phyloP scores from a whole-genome alignment of 768 basidiomycete genomes.

The Postia placenta region DNA sequence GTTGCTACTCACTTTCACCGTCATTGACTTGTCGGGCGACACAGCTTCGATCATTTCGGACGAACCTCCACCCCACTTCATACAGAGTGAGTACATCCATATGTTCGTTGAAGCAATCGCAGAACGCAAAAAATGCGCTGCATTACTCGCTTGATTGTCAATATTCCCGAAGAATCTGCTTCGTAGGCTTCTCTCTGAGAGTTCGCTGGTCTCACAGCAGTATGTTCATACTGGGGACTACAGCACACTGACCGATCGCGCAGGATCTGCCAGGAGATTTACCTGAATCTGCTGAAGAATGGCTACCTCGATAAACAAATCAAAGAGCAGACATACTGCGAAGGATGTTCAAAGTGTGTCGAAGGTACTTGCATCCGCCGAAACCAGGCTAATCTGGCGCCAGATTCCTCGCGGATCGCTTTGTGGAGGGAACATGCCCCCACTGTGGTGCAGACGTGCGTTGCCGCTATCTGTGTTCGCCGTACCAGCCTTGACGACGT shows the following conservation, averaged over 20 bases:
- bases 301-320: slow-evolving; percentile 74
- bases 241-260: neutral
- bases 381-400: slow-evolving; percentile 8
- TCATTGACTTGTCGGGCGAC: neutral
- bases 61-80: slow-evolving; percentile 88
- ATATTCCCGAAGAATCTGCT: too few species aligned
- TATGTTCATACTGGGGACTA: neutral
- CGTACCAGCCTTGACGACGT: too few species aligned
- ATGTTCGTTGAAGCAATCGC: too few species aligned
- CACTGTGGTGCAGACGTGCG: slow-evolving; percentile 81
- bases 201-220: too few species aligned
- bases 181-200: too few species aligned
- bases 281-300: slow-evolving; percentile 75
- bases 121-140: too few species aligned
- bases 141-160: too few species aligned
- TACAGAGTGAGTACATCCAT: slow-evolving; percentile 59
- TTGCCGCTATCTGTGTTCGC: neutral
- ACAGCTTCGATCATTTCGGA: slow-evolving; percentile 92
- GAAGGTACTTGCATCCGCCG: neutral
- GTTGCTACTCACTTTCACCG: neutral
- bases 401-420: slow-evolving; percentile 94
- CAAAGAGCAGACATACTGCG: slow-evolving; percentile 92
- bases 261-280: slow-evolving; percentile 90
- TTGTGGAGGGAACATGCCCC: slow-evolving; percentile 97
- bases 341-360: slow-evolving; percentile 76